Conservation (phyloP, 148 eudicot species). For the Cornus controversa region DNA sequence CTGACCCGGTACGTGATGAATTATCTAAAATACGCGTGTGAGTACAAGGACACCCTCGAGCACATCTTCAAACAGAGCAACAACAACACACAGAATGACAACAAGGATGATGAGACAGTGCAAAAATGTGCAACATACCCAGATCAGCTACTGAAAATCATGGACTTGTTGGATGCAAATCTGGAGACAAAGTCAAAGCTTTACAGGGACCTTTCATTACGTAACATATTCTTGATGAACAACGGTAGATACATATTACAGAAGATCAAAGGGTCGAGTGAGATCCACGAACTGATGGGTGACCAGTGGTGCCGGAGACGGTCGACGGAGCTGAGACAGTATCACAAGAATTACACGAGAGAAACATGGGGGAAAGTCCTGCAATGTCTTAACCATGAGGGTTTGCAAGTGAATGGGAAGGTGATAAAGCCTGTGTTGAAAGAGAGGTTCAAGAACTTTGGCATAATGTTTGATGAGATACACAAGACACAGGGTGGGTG, state of each 20-base stretch:
- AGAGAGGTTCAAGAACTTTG: constrained; percentile 78
- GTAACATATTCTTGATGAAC: constrained; percentile 75
- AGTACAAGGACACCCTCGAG: constrained; percentile 61
- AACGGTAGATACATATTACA: constrained; percentile 76
- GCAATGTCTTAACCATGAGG: constrained; percentile 65
- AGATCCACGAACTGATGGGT: constrained; percentile 60
- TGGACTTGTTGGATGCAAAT: constrained; percentile 54
- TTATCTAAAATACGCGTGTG: constrained; percentile 65
- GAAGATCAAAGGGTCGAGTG: constrained; percentile 66
- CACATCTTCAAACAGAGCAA: constrained; percentile 48
- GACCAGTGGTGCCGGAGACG: constrained; percentile 52
- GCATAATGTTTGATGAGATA: constrained; percentile 67
- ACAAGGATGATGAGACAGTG: background rate
- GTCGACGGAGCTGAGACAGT: constrained; percentile 60
- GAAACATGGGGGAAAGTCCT: constrained; percentile 70
- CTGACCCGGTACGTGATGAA: constrained; percentile 87
- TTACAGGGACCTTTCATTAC: constrained; percentile 58
- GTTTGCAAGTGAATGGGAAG: constrained; percentile 58
- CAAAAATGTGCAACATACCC: constrained; percentile 38
- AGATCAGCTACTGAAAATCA: constrained; percentile 31
- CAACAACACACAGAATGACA: constrained; percentile 8
- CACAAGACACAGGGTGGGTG: constrained; percentile 74
- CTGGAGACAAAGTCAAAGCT: constrained; percentile 67
- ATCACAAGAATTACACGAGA: constrained; percentile 79
- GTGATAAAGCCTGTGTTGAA: constrained; percentile 57